phyloP scores from a whole-genome alignment of 306 rosid species.

The Trifolium fragiferum region DNA sequence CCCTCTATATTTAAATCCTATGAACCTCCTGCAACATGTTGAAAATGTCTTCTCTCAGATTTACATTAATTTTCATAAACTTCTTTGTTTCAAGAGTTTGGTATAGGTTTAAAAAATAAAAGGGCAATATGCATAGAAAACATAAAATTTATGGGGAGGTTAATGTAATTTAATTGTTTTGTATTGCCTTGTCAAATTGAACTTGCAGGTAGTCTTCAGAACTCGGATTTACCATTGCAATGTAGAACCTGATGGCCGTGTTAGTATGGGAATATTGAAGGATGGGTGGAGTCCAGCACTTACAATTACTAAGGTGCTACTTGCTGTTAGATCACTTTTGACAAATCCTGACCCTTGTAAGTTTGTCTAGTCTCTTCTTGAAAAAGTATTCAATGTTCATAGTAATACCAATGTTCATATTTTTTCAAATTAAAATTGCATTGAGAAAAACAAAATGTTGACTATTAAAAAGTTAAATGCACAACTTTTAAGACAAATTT shows the following conservation, averaged over 20 bases:
- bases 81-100: constrained; percentile 9
- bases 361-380: constrained; percentile 41
- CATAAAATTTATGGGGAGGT: background rate
- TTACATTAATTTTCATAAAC: constrained; percentile 14
- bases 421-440: no score
- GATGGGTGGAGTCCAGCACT: constrained; percentile 97
- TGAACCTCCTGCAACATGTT: background rate
- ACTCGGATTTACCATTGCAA: constrained; percentile 94
- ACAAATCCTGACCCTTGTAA: constrained; percentile 81
- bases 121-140: background rate
- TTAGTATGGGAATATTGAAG: constrained; percentile 71
- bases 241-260: constrained; percentile 66
- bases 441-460: no score
- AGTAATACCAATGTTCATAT: no score
- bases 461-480: no score
- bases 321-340: constrained; percentile 70
- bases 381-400: no score
- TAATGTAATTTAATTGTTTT: constrained; percentile 20
- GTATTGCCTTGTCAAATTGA: constrained; percentile 18
- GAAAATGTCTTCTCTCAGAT: constrained; percentile 23
- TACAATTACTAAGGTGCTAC: constrained; percentile 78
- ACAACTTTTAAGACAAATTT: no score
- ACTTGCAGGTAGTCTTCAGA: constrained; percentile 76
- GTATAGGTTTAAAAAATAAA: constrained; percentile 8
- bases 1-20: constrained; percentile 4